Base-by-base conservation (phyloP, 2,329 filamentous ascomycete genomes). In the Xylaria sp. region DNA sequence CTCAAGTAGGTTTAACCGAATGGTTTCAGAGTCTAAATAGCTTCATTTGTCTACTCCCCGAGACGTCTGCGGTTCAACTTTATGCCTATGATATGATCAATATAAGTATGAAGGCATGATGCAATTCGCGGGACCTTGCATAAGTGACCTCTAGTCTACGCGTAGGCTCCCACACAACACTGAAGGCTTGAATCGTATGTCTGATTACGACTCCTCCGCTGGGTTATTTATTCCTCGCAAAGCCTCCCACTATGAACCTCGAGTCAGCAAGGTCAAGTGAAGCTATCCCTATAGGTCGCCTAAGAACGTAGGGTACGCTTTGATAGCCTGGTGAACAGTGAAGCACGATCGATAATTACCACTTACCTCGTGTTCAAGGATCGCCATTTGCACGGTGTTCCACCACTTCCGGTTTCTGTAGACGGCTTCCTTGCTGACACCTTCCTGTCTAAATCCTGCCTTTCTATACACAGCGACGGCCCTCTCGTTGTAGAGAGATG, bases 361-460 rank as follows among this genome's bases (percentile, higher is more conserved):
- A 55, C 54, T 57, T 25, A 57, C 54, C 57, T 84, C 82, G 0
- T 73, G 54, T 61, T 82, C 81, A 46, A 84, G 56, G 74, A 84
- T 84, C 0, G 75, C 78, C 55, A 81, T 76, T 3, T 75, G 66
- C 2, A 83, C 63, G 3, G 72, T 37, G 64, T 82, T 79, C 54
- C 75, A 74, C 80, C 79, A 87, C 39, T 78, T 74, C 0, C 84
- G 79, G 70, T 85, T 80, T 72, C 80, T 77, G 78, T 81, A 86
- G 7, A 83, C 67, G 1, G 76, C 74, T 74, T 87, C 81, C 60
- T 84, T 77, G 64, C 75, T 77, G 3, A 81, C 72, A 0, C 84
- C 83, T 70, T 87, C 84, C 2, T 76, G 70, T 52, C 78, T 78
- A 69, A 87, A 86, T 0, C 85, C 84, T 9, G 86, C 65, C 50